phyloP scores from a whole-genome alignment of 208 protist species.

The Porcisia deanei region DNA sequence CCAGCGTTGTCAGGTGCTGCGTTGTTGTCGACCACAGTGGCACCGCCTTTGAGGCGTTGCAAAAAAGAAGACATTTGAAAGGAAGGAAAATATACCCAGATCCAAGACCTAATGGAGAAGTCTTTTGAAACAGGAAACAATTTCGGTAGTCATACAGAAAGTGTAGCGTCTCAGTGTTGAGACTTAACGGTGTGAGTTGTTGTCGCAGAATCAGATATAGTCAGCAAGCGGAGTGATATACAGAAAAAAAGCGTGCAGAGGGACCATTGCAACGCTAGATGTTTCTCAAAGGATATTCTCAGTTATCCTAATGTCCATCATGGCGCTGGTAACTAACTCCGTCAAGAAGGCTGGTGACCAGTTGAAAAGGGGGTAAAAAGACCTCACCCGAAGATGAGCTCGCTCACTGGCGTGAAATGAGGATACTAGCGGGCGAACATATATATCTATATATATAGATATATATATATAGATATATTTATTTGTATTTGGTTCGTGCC shows the following conservation, averaged over 20 bases:
- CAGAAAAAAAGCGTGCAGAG: not conserved
- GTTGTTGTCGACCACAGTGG: slow-evolving; percentile 56
- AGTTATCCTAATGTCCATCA: not conserved
- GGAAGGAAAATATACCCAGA: not conserved
- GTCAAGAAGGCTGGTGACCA: not conserved
- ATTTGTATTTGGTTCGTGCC: no score
- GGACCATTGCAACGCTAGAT: not conserved
- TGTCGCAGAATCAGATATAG: not conserved
- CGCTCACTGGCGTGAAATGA: not conserved
- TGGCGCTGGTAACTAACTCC: no score
- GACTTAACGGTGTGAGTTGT: not conserved
- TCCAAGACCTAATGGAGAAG: not conserved
- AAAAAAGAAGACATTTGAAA: slow-evolving; percentile 61
- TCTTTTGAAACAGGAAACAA: not conserved
- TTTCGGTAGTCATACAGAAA: not conserved
- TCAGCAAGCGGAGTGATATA: not conserved
- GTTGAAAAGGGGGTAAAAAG: not conserved
- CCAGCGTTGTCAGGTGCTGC: slow-evolving; percentile 57
- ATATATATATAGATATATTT: no score
- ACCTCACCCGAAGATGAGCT: not conserved
- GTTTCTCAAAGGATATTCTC: not conserved
- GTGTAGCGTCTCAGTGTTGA: not conserved
- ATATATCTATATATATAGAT: no score
- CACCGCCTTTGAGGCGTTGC: slow-evolving; percentile 62
- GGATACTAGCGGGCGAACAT: no score